Evolutionary conservation across 805 yeast species (phyloP).

Genomic region (Cyberlindnera bimundalis): DNA sequence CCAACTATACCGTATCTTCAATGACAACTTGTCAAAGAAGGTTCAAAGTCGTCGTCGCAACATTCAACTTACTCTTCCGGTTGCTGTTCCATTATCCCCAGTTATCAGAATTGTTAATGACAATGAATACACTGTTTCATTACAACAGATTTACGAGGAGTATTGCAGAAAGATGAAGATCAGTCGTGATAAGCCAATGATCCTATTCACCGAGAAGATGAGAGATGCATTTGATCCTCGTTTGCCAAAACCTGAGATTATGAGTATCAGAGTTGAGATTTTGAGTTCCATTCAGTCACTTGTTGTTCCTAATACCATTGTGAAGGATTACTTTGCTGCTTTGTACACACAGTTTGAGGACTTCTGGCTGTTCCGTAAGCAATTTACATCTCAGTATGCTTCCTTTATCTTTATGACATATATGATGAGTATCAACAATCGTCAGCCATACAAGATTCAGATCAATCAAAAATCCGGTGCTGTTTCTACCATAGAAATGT

Average conservation of each 20-base stretch:
- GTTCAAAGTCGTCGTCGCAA: constrained; percentile 87
- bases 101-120: constrained; percentile 92
- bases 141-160: constrained; percentile 85
- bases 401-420: constrained; percentile 88
- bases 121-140: constrained; percentile 61
- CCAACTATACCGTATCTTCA: constrained; percentile 87
- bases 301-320: constrained; percentile 79
- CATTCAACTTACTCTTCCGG: constrained; percentile 80
- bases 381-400: constrained; percentile 92
- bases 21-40: constrained; percentile 71
- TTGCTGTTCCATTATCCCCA: constrained; percentile 91
- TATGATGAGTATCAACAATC: constrained; percentile 87
- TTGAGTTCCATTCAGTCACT: constrained; percentile 84
- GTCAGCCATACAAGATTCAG: constrained; percentile 92
- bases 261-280: constrained; percentile 87
- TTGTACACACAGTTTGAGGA: constrained; percentile 80
- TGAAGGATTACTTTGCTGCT: constrained; percentile 71
- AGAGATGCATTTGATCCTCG: constrained; percentile 93
- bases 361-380: constrained; percentile 96
- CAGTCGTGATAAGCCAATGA: constrained; percentile 85
- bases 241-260: constrained; percentile 86
- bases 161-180: constrained; percentile 71
- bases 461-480: constrained; percentile 79
- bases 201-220: constrained; percentile 78
- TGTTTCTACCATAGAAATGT: constrained; percentile 93